Evolutionary conservation across 345 rosid genomes (phyloP), one percentile per base, ranked within the genome.

Genomic region (Eucalyptus cloeziana): DNA sequence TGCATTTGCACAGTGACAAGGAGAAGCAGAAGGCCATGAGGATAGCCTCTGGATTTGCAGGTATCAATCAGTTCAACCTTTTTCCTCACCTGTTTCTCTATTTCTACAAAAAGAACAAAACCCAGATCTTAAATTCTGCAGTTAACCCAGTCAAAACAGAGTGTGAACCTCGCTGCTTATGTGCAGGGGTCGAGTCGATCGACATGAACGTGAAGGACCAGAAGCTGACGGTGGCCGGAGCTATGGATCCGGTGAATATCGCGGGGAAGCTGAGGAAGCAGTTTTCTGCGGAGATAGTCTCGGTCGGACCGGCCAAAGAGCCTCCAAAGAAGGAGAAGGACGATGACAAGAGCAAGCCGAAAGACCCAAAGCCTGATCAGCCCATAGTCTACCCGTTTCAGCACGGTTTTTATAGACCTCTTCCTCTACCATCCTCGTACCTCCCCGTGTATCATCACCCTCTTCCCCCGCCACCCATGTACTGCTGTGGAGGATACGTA

Each of bases 21-120:
- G 71, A 43, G 10, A 91, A 89, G 91, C 81, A 85, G 88, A 93
- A 91, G 88, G 92, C 91, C 87, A 92, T 93, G 94, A 87, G 62
- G 50, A 89, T 22, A 85, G 92, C 87, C 86, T 90, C 93, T 31
- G 88, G 92, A n/a, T 33, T 92, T 52, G 4, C 88, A 81, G 92
- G 94, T 92, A 91, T 31, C 15, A 45, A 13, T n/a, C 49, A 31
- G 43, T 19, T 50, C 87, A n/a, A 54, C 10, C 43, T 51, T 21
- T 17, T n/a, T 69, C 54, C 49, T 43, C 83, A 19, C 9, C 88
- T 33, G 43, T 86, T 44, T 31, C 4, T 62, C 52, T 6, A 19
- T 25, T 62, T 40, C 37, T 51, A 10, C 31, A 16, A 7, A 12
- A 15, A 30, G 12, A 30, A 54, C 58, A 2, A 13, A 47, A n/a